A percentile compares a stretch with the other conserved stretches of the same genome.
Conservation (phyloP, 192 early-diverging fungal species). For the Allomyces arbusculus region DNA sequence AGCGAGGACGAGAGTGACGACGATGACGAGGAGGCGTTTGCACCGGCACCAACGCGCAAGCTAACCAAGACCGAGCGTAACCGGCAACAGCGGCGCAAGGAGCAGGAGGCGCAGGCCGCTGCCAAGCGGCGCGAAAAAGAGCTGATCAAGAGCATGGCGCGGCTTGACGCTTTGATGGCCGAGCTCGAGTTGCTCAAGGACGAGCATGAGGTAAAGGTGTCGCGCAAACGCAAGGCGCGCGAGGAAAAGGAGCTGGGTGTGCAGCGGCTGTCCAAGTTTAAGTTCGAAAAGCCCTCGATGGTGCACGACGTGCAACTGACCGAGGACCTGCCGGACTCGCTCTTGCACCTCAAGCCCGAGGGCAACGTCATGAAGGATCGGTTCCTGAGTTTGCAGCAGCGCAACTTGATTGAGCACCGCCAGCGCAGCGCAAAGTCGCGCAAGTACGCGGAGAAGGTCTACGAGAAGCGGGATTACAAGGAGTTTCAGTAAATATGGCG, state of each 20-base stretch:
- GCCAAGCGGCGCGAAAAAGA: neutral
- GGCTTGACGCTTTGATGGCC: neutral
- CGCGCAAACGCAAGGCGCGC: neutral
- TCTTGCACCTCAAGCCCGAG: slow-evolving; percentile 1
- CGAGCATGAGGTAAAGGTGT: neutral
- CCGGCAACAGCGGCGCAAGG: neutral
- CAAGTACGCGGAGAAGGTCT: slow-evolving; percentile 1
- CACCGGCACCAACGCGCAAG: neutral
- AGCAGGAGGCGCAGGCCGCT: neutral
- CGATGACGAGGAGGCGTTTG: neutral
- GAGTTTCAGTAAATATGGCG: neutral
- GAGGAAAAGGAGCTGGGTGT: neutral
- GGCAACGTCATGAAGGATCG: slow-evolving; percentile 1
- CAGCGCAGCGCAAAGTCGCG: neutral
- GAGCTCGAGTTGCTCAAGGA: neutral
- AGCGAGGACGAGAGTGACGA: neutral
- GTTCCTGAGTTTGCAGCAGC: slow-evolving; percentile 1
- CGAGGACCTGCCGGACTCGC: slow-evolving; percentile 2
- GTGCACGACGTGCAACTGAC: slow-evolving; percentile 1
- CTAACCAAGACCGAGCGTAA: neutral
- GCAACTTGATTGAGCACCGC: slow-evolving; percentile 1
- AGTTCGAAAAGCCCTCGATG: neutral
- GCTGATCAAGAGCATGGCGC: neutral
- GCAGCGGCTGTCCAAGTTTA: neutral
- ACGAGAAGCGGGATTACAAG: slow-evolving; percentile 1